Percentiles rank a stretch among this genome's conserved stretches.
Evolutionary conservation across 805 yeast species (phyloP).

Genomic region (Myxozyma lipomycoides): DNA sequence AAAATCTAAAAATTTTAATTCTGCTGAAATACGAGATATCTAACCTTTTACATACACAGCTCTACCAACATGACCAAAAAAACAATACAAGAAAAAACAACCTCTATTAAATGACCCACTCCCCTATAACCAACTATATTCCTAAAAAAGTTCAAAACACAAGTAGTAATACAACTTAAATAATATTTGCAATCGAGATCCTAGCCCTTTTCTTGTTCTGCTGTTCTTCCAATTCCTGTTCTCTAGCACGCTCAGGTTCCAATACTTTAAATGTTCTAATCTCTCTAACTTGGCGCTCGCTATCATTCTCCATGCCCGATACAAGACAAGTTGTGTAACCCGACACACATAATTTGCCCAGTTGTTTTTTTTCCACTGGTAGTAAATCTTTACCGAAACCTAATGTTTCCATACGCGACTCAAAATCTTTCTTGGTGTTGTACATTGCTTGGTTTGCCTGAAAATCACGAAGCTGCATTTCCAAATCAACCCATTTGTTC

Average conservation of each 20-base stretch:
- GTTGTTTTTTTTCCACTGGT: neutral
- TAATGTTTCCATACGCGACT: slow-evolving; percentile 2
- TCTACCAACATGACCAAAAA: neutral
- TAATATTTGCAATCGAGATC: slow-evolving; percentile 23
- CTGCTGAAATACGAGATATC: too few species aligned
- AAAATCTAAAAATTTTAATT: neutral
- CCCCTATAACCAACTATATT: too few species aligned
- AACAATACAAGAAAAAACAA: too few species aligned
- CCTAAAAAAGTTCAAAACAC: too few species aligned
- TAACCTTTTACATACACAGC: neutral
- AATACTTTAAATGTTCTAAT: neutral
- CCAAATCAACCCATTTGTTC: slow-evolving; percentile 18
- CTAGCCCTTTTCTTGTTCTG: slow-evolving; percentile 4
- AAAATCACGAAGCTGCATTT: slow-evolving; percentile 1
- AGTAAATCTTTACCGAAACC: neutral
- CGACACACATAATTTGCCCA: neutral
- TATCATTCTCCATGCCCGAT: neutral
- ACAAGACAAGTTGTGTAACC: slow-evolving; percentile 1
- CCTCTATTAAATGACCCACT: too few species aligned
- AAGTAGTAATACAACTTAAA: slow-evolving; percentile 6
- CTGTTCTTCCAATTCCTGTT: slow-evolving; percentile 1
- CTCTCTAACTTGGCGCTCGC: neutral
- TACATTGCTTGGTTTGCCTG: slow-evolving; percentile 5
- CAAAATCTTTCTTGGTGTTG: slow-evolving; percentile 8
- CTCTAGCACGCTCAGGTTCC: neutral